Conservation (phyloP, 2,329 filamentous ascomycete genomes). For the Leptographium wingfieldii region DNA sequence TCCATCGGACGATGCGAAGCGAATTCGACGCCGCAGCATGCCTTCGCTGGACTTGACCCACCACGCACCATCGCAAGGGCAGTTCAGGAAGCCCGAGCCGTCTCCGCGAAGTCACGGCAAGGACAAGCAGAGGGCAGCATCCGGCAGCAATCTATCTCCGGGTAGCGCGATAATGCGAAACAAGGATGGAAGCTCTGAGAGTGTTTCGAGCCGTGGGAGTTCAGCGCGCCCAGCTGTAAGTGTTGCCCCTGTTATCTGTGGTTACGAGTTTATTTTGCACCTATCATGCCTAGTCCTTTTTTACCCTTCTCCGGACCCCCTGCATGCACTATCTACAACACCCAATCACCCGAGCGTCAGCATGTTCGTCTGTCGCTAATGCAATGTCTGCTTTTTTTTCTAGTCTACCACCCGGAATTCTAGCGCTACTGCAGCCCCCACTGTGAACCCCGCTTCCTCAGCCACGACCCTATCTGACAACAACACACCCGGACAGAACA, state of each 20-base stretch:
- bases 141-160: background rate
- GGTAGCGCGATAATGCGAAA: constrained; percentile 15
- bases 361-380: constrained; percentile 29
- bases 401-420: constrained; percentile 49
- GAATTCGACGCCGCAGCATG: constrained; percentile 73
- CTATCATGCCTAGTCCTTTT: background rate
- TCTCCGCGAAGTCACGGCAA: constrained; percentile 22
- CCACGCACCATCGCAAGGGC: constrained; percentile 22
- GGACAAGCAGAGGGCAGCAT: constrained; percentile 21
- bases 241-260: constrained; percentile 13
- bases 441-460: constrained; percentile 36
- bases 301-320: constrained; percentile 2
- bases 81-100: constrained; percentile 21
- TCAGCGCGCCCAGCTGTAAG: constrained; percentile 55
- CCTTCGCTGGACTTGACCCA: constrained; percentile 44
- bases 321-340: background rate
- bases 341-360: background rate
- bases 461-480: constrained; percentile 24
- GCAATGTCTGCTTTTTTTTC: constrained; percentile 13
- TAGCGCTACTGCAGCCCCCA: constrained; percentile 35
- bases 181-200: constrained; percentile 52
- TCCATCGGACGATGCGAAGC: constrained; percentile 54
- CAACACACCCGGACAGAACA: constrained; percentile 25
- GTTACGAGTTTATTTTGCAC: background rate
- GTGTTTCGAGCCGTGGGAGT: constrained; percentile 45